A percentile compares a stretch with the other conserved stretches of the same genome.
Conservation (phyloP, 202 grass and related monocot species). For the Setaria italica region DNA sequence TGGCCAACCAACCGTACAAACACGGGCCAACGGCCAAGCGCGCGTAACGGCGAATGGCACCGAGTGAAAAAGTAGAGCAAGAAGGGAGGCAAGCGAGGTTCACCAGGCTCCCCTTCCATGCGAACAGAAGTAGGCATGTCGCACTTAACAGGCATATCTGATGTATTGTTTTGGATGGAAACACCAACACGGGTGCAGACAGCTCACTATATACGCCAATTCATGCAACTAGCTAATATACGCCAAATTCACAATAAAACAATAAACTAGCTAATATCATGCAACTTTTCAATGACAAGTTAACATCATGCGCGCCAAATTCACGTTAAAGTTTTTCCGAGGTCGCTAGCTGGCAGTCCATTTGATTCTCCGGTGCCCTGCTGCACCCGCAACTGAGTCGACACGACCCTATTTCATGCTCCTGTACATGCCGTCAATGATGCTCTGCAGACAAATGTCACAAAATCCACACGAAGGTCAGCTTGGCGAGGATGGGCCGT, state of each 20-base stretch:
- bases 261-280: neutral
- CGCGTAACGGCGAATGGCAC: too few species aligned
- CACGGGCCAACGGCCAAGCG: too few species aligned
- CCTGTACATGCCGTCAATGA: constrained; percentile 68
- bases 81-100: too few species aligned
- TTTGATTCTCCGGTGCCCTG: constrained; percentile 13
- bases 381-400: neutral
- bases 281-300: neutral
- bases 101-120: too few species aligned
- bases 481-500: neutral
- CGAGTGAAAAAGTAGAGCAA: too few species aligned
- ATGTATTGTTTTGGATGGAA: neutral
- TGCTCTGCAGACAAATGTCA: constrained; percentile 40
- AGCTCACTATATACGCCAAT: neutral
- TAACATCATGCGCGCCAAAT: neutral
- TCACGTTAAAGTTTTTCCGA: neutral
- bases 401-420: constrained; percentile 55
- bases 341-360: neutral
- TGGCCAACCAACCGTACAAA: too few species aligned
- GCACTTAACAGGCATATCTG: neutral
- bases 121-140: too few species aligned
- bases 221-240: constrained; percentile 6
- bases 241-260: neutral
- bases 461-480: constrained; percentile 19
- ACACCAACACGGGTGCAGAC: neutral